Evolutionary conservation across 2,329 filamentous ascomycete species (phyloP), one percentile per base, ranked within the genome.

Genomic region (Colletotrichum sp.): DNA sequence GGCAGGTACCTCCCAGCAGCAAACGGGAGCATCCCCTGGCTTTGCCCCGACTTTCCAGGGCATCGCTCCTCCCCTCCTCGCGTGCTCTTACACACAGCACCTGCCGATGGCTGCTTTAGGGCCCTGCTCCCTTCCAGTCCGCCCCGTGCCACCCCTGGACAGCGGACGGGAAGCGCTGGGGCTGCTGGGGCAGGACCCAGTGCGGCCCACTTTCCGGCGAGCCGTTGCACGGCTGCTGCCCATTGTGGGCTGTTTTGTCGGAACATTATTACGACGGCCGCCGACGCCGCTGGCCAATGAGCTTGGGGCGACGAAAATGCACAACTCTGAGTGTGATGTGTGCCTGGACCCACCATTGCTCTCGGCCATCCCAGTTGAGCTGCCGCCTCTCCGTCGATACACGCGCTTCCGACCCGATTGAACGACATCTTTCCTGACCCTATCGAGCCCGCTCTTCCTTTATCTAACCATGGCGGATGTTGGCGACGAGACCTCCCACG

Each of bases 381-480:
- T 75, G 55, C 39, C 64, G 24, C 57, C 34, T 65, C 74, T 70
- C 32, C 65, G 52, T 68, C 59, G 44, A 69, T 67, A 63, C 30
- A 60, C 26, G 8, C 72, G n/a, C 34, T 24, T 39, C 16, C 26
- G 57, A 15, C 52, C 48, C 34, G 26, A 36, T 36, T 59, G 26
- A 32, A 28, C 44, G 44, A n/a, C 13, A 44, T 22, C 48, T 26
- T 15, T 48, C 22, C 39, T 18, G 22, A 18, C 36, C 57, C 24
- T 36, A 62, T 26, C 60, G 68, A 71, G 36, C 12, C 39, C 52
- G 68, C 30, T 30, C 30, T 48, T 62, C 48, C 24, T 62, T 16
- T 28, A 13, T 48, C 62, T 79, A 79, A 86, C 79, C 76, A 98
- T 98, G 96, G 95, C 96, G 81, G 96, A 98, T 86, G 91, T 89